Conservation (phyloP, 176 grass and related monocot genomes). For the Triticum urartu region DNA sequence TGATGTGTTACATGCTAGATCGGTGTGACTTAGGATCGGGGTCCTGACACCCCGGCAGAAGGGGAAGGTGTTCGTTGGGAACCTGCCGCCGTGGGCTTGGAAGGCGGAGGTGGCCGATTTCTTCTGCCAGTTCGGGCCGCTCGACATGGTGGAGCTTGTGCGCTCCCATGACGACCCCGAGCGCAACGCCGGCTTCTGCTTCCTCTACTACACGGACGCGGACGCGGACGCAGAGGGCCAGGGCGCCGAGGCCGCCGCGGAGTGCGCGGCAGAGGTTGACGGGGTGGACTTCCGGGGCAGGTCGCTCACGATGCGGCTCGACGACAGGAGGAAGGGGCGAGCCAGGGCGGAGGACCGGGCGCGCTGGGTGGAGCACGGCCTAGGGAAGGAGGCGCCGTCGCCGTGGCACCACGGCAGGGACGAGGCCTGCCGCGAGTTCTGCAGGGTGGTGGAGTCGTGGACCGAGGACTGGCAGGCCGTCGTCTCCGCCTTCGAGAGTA, state of each 20-base stretch:
- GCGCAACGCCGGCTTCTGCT: slow-evolving; percentile 90
- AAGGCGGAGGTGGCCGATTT: slow-evolving; percentile 80
- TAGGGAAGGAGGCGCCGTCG: slow-evolving; percentile 50
- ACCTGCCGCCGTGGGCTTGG: slow-evolving; percentile 65
- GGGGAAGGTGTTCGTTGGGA: slow-evolving; percentile 86
- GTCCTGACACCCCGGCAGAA: no score
- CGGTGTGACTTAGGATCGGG: no score
- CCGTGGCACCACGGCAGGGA: slow-evolving; percentile 82
- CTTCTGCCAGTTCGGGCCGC: slow-evolving; percentile 85
- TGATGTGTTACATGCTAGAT: no score
- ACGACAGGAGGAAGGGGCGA: slow-evolving; percentile 70
- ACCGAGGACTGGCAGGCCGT: slow-evolving; percentile 90
- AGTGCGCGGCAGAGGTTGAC: slow-evolving; percentile 67
- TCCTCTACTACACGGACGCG: slow-evolving; percentile 93
- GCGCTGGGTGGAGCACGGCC: slow-evolving; percentile 47
- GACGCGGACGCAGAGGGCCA: slow-evolving; percentile 48
- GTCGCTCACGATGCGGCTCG: slow-evolving; percentile 71
- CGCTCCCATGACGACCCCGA: slow-evolving; percentile 67
- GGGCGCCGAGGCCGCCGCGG: slow-evolving; percentile 52
- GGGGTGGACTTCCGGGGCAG: slow-evolving; percentile 81
- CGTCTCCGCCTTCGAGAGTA: slow-evolving; percentile 84
- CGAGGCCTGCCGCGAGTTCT: slow-evolving; percentile 57
- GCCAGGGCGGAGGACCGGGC: slow-evolving; percentile 66
- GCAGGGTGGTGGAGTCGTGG: slow-evolving; percentile 61
- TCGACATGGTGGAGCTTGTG: slow-evolving; percentile 83